Evolutionary conservation across 768 basidiomycete species (phyloP).

Genomic region (Collybia mongolica): DNA sequence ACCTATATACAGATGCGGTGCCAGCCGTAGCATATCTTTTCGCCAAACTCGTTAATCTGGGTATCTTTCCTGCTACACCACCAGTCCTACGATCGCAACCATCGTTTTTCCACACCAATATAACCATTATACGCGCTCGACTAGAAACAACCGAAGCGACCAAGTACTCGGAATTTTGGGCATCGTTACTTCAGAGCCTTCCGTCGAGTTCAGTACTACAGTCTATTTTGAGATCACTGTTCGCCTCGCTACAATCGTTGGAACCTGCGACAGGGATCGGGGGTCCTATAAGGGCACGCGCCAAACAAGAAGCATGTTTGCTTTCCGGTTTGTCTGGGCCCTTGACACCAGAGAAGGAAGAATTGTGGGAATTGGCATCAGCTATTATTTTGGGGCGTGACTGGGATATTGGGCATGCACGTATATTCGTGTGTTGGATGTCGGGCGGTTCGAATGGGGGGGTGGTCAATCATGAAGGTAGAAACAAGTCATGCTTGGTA

Average conservation of each 20-base stretch:
- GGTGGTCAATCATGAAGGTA: conserved; percentile 29
- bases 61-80: conserved; percentile 56
- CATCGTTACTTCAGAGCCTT: conserved; percentile 39
- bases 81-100: conserved; percentile 58
- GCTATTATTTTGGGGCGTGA: conserved; percentile 52
- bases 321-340: conserved; percentile 55
- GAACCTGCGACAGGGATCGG: conserved; percentile 25
- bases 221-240: conserved; percentile 57
- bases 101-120: conserved; percentile 62
- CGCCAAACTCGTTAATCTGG: conserved; percentile 64
- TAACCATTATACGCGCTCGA: conserved; percentile 47
- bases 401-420: conserved; percentile 59
- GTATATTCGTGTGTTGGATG: conserved; percentile 72
- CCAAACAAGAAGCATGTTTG: conserved; percentile 55
- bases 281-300: conserved; percentile 32
- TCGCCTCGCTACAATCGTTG: conserved; percentile 44
- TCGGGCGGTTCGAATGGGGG: conserved; percentile 35
- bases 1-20: conserved; percentile 29
- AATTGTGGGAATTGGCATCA: conserved; percentile 50
- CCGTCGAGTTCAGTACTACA: conserved; percentile 54
- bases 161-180: conserved; percentile 53
- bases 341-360: conserved; percentile 36
- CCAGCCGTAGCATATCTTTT: conserved; percentile 53
- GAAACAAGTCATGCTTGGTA: neutral
- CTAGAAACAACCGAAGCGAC: conserved; percentile 22